Percentiles rank a stretch among this genome's conserved stretches.
Evolutionary conservation across 768 basidiomycete genomes (phyloP).

Genomic region (Fomitopsis pulvina): DNA sequence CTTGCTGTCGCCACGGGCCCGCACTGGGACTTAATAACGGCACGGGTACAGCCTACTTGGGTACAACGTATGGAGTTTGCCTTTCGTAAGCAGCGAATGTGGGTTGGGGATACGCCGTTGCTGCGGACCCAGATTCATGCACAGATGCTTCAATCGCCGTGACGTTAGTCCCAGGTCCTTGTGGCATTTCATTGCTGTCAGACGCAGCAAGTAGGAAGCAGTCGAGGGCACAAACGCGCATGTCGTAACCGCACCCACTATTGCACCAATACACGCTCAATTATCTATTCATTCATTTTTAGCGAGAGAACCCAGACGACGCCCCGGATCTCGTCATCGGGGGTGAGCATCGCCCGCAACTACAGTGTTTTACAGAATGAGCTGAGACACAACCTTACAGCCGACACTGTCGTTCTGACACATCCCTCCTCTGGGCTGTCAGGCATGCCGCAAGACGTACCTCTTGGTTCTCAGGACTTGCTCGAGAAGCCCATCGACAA

Average conservation of each 20-base stretch:
- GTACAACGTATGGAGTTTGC: no score
- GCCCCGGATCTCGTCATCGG: constrained; percentile 77
- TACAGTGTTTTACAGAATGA: not conserved
- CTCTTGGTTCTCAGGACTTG: constrained; percentile 56
- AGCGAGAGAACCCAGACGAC: constrained; percentile 55
- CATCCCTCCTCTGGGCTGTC: constrained; percentile 59
- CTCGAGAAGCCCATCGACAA: constrained; percentile 84
- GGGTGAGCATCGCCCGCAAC: constrained; percentile 30
- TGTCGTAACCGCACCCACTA: not conserved
- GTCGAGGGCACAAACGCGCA: no score
- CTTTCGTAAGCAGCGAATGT: no score
- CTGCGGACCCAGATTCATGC: no score
- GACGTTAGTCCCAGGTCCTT: no score
- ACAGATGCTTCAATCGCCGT: no score
- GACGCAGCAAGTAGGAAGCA: no score
- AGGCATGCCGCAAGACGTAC: constrained; percentile 45
- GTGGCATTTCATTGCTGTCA: no score
- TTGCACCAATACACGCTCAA: not conserved
- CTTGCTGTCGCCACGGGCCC: no score
- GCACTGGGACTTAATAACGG: no score
- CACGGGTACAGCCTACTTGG: no score
- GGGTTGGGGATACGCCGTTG: no score
- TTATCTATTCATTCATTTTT: constrained; percentile 1
- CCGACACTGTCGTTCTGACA: constrained; percentile 93
- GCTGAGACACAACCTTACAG: constrained; percentile 30